A percentile compares a stretch with the other conserved stretches of the same genome.
These are phyloP conservation scores for Fusarium mundagurra DNA, from an alignment of 2,329 filamentous ascomycete genomes.

Conservation along the genomic window DNA sequence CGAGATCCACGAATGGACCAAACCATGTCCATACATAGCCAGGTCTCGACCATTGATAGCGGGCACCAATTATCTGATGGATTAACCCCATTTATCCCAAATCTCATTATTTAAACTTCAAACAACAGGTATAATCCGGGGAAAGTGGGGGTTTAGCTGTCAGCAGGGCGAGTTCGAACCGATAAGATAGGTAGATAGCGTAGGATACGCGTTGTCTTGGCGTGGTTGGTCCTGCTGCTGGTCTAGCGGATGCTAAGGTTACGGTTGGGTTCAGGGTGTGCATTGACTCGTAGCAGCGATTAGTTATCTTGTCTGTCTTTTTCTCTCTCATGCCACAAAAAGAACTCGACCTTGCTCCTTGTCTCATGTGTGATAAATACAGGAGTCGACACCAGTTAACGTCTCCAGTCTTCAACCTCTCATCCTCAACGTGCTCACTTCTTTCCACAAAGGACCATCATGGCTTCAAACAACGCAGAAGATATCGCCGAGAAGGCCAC, in stretches of 20 bases:
- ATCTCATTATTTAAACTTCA: no score
- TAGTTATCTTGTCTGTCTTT: neutral
- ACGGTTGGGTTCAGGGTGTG: neutral
- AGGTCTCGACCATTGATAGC: neutral
- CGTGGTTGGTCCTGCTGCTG: neutral
- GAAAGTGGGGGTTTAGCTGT: constrained; percentile 5
- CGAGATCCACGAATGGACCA: neutral
- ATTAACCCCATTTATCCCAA: neutral
- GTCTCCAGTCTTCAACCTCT: neutral
- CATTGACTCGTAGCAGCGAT: neutral
- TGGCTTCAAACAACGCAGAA: neutral
- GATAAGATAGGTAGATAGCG: constrained; percentile 7
- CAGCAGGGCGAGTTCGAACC: neutral
- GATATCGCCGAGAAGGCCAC: neutral
- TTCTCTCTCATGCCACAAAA: neutral
- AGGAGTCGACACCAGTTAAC: neutral
- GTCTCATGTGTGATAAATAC: neutral
- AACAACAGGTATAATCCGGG: neutral
- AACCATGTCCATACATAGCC: neutral
- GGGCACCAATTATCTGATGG: neutral
- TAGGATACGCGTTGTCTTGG: neutral
- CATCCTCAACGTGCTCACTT: neutral
- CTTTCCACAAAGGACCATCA: neutral
- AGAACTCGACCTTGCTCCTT: neutral
- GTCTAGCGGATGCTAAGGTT: neutral